A percentile compares a stretch with the other conserved stretches of the same genome.
Conservation (phyloP, 2,329 filamentous ascomycete genomes). For the Hypoxylon sp. region DNA sequence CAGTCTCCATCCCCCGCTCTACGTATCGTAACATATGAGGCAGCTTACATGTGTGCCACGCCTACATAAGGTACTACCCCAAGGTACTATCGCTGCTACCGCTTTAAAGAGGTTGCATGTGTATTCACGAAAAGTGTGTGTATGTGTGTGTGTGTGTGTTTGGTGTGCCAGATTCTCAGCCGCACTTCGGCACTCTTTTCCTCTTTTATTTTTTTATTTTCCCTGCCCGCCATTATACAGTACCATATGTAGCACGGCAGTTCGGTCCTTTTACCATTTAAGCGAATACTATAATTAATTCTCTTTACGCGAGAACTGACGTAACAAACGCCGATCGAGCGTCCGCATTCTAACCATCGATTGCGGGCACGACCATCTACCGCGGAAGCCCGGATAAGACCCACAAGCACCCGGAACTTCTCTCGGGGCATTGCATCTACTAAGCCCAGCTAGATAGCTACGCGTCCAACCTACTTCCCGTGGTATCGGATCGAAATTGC, state of each 20-base stretch:
- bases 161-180: conserved; percentile 31
- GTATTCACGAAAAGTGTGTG: conserved; percentile 6
- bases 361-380: conserved; percentile 3
- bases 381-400: conserved; percentile 8
- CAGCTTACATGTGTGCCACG: conserved; percentile 1
- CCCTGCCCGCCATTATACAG: background rate
- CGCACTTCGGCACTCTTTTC: conserved; percentile 30
- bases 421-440: conserved; percentile 1
- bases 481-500: conserved; percentile 4
- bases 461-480: background rate
- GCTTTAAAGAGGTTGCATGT: background rate
- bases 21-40: background rate
- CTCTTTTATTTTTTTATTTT: too few relatives aligned
- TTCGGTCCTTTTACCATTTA: conserved; percentile 25
- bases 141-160: background rate
- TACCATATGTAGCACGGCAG: conserved; percentile 4
- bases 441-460: background rate
- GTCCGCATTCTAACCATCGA: background rate
- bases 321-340: conserved; percentile 26
- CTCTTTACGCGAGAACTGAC: conserved; percentile 23
- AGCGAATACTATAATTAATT: conserved; percentile 35
- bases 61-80: background rate
- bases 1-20: conserved; percentile 4
- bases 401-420: conserved; percentile 14
- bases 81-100: background rate